phyloP scores from a whole-genome alignment of 805 yeast genomes.

The Ogataea dorogensis region DNA sequence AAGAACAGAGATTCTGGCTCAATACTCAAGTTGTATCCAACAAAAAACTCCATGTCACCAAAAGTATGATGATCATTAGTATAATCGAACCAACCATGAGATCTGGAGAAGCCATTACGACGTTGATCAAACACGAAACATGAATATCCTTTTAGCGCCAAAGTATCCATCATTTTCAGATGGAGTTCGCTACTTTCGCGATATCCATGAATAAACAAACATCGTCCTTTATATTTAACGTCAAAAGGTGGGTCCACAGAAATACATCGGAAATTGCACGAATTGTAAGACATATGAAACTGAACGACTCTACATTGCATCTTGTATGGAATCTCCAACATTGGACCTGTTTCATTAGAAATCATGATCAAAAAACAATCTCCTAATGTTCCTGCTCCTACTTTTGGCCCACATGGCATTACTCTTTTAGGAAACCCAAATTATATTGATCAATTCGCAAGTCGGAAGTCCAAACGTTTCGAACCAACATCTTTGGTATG shows the following conservation, averaged over 20 bases:
- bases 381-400: conserved; percentile 3
- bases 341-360: conserved; percentile 6
- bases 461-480: conserved; percentile 47
- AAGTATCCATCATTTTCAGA: conserved; percentile 10
- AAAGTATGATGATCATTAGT: conserved; percentile 10
- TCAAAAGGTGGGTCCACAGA: conserved; percentile 9
- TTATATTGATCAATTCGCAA: conserved; percentile 19
- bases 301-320: conserved; percentile 6
- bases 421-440: conserved; percentile 5
- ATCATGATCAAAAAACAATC: conserved; percentile 3
- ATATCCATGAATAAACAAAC: conserved; percentile 14
- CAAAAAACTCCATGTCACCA: conserved; percentile 11
- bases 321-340: conserved; percentile 6
- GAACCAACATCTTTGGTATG: conserved; percentile 52
- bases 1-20: conserved; percentile 4
- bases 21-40: conserved; percentile 8
- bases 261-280: conserved; percentile 13
- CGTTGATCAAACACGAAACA: conserved; percentile 13
- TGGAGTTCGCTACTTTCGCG: conserved; percentile 11
- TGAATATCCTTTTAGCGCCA: conserved; percentile 9
- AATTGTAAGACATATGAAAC: conserved; percentile 5
- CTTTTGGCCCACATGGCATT: conserved; percentile 4
- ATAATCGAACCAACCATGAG: conserved; percentile 8
- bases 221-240: conserved; percentile 12
- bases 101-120: conserved; percentile 9